A percentile compares a stretch with the other conserved stretches of the same genome.
These are phyloP conservation scores for Phytophthora fragariae DNA, from an alignment of 352 stramenopile genomes.

Conservation along the genomic window DNA sequence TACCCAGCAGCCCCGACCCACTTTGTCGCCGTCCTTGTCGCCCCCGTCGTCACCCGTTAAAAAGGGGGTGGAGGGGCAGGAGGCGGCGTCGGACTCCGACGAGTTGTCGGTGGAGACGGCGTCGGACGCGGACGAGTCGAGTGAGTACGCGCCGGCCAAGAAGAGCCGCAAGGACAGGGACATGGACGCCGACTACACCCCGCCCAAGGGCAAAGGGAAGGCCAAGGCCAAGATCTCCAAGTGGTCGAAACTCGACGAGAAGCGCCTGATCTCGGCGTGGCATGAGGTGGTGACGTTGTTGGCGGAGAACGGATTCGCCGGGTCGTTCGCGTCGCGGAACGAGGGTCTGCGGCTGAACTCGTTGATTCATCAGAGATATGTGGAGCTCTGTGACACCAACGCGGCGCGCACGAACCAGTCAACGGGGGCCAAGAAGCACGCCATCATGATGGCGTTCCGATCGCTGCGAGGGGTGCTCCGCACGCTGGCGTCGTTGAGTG, in stretches of 20 bases:
- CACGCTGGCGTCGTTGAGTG: slow-evolving; percentile 36
- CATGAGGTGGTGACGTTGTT: slow-evolving; percentile 40
- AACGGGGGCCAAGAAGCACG: slow-evolving; percentile 42
- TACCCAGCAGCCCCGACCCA: slow-evolving; percentile 8
- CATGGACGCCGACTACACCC: slow-evolving; percentile 27
- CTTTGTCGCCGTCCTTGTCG: slow-evolving; percentile 27
- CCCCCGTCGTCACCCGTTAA: slow-evolving; percentile 17
- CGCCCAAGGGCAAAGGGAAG: slow-evolving; percentile 39
- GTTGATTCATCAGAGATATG: slow-evolving; percentile 48
- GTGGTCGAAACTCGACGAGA: slow-evolving; percentile 43
- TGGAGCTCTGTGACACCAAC: slow-evolving; percentile 32
- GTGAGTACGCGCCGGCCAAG: slow-evolving; percentile 5
- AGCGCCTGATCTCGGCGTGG: slow-evolving; percentile 40
- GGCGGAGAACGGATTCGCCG: slow-evolving; percentile 26
- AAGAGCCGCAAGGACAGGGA: slow-evolving; percentile 17
- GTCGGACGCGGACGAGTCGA: slow-evolving; percentile 1
- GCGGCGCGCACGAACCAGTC: slow-evolving; percentile 41
- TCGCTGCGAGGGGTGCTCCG: slow-evolving; percentile 39
- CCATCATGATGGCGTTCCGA: slow-evolving; percentile 44
- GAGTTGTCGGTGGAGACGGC: slow-evolving; percentile 9
- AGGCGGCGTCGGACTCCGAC: slow-evolving; percentile 18
- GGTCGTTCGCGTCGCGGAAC: slow-evolving; percentile 38
- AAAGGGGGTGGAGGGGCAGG: background rate
- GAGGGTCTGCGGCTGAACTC: slow-evolving; percentile 40
- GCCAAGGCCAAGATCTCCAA: slow-evolving; percentile 30